phyloP scores from a whole-genome alignment of 2,329 filamentous ascomycete species.

The Neofusicoccum ribis region DNA sequence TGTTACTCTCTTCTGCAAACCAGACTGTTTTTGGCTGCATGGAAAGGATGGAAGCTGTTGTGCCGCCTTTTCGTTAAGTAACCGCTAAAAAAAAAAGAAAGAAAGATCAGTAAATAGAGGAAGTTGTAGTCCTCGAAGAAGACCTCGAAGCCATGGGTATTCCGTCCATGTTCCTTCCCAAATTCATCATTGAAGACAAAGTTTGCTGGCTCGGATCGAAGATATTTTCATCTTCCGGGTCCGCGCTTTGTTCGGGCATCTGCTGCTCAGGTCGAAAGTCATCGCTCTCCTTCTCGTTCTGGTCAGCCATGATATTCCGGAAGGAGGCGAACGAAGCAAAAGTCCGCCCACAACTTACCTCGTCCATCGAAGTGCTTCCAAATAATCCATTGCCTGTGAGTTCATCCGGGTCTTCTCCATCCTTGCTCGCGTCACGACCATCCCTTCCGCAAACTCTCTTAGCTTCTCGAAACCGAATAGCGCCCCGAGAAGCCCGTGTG shows the following conservation, averaged over 20 bases:
- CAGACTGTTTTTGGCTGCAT: too few species aligned
- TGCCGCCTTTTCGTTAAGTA: too few species aligned
- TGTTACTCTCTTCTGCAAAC: too few species aligned
- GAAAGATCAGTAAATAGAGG: too few species aligned
- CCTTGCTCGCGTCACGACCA: neutral
- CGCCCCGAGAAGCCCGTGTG: too few species aligned
- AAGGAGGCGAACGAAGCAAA: too few species aligned
- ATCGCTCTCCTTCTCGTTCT: neutral
- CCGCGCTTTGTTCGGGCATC: too few species aligned
- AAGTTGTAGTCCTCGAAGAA: neutral
- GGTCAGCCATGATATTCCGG: neutral
- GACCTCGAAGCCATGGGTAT: too few species aligned
- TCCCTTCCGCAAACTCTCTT: neutral
- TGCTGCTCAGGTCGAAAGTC: too few species aligned
- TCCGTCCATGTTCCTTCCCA: neutral
- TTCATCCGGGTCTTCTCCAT: neutral
- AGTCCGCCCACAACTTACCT: neutral
- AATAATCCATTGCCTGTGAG: neutral
- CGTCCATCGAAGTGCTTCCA: neutral
- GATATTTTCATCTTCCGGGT: neutral
- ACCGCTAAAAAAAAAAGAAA: too few species aligned
- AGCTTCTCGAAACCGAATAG: too few species aligned
- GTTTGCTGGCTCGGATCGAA: neutral
- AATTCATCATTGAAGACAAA: neutral
- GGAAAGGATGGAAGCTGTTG: too few species aligned